Percentiles rank a stretch among this genome's conserved stretches.
phyloP scores from a whole-genome alignment of 208 protist genomes.

The Leishmania lainsoni region DNA sequence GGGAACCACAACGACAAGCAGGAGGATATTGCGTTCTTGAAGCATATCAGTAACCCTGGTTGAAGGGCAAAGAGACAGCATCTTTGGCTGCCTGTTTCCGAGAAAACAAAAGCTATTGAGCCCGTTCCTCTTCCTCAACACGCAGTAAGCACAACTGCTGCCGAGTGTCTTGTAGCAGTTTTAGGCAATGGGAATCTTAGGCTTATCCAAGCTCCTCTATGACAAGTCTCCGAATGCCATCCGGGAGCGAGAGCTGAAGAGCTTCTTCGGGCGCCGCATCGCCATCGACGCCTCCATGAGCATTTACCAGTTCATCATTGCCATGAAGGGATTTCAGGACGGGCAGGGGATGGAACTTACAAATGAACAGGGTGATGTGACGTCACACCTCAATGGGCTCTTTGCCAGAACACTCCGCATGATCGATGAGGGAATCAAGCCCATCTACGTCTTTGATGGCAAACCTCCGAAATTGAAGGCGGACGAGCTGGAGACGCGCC shows the following conservation, averaged over 20 bases:
- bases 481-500: conserved; percentile 92
- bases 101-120: neutral
- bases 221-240: conserved; percentile 93
- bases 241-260: conserved; percentile 95
- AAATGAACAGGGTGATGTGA: conserved; percentile 97
- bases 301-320: conserved; percentile 99
- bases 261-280: conserved; percentile 97
- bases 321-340: conserved; percentile 91
- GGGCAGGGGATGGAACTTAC: conserved; percentile 92
- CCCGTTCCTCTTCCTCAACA: neutral
- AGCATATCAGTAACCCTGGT: neutral
- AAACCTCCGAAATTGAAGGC: conserved; percentile 97
- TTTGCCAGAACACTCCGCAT: conserved; percentile 98
- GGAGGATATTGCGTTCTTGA: neutral
- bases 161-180: neutral
- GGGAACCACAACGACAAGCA: no score
- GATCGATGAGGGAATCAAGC: conserved; percentile 98
- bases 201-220: conserved; percentile 95
- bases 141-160: neutral
- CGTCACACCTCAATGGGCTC: conserved; percentile 98
- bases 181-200: conserved; percentile 96
- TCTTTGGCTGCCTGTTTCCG: neutral
- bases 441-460: conserved; percentile 99
- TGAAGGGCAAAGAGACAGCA: neutral
- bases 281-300: conserved; percentile 99